Conservation (phyloP, 495 filamentous ascomycete species). For the Aspergillus homomorphus region DNA sequence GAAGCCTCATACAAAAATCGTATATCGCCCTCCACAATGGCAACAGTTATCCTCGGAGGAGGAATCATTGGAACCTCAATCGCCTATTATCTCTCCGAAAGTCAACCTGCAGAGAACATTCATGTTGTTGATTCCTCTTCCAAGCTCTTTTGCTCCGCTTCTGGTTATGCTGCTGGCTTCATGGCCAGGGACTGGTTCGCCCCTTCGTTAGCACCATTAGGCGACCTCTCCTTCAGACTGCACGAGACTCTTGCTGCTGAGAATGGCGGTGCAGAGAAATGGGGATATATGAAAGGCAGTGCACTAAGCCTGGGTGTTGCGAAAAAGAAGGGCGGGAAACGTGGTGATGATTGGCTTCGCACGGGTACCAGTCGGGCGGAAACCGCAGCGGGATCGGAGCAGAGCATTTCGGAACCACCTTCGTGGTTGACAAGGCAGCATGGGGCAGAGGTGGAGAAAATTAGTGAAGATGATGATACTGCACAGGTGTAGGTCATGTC, state of each 20-base stretch:
- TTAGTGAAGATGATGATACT: constrained; percentile 58
- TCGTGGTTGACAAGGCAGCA: constrained; percentile 57
- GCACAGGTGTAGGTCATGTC: constrained; percentile 58
- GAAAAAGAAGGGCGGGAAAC: constrained; percentile 27
- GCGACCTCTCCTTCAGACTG: constrained; percentile 64
- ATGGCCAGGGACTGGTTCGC: constrained; percentile 72
- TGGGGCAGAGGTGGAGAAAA: constrained; percentile 55
- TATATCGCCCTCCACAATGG: constrained; percentile 24
- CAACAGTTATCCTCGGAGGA: constrained; percentile 70
- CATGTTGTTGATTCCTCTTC: constrained; percentile 67
- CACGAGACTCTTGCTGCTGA: constrained; percentile 62
- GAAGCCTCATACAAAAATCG: not conserved
- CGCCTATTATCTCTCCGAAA: constrained; percentile 64
- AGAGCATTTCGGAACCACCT: constrained; percentile 25
- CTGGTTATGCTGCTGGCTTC: constrained; percentile 72
- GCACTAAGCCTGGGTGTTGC: constrained; percentile 50
- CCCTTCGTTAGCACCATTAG: constrained; percentile 52
- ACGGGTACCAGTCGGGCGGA: constrained; percentile 62
- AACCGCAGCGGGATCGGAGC: constrained; percentile 37
- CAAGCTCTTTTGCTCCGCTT: constrained; percentile 67
- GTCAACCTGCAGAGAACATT: constrained; percentile 50
- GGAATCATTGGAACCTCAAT: constrained; percentile 80
- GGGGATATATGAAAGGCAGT: constrained; percentile 66
- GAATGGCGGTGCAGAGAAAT: constrained; percentile 56
- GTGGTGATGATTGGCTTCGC: constrained; percentile 60